Evolutionary conservation across 805 yeast genomes (phyloP), one percentile per base, ranked within the genome.

Genomic region (Starmerella bombicola): DNA sequence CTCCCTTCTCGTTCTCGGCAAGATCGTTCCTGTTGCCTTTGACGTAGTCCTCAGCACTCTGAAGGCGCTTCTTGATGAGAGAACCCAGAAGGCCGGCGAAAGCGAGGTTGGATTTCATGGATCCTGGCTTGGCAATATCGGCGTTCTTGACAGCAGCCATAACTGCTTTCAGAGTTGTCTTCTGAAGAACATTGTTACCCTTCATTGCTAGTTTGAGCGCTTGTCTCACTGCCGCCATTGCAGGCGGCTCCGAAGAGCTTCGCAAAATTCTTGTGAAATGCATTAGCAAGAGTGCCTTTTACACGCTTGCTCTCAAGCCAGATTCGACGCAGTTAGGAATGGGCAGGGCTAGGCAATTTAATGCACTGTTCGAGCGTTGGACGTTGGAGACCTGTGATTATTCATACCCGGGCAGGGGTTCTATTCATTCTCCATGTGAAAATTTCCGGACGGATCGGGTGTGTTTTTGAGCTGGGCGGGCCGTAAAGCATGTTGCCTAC

Each of bases 401-500:
- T n/a, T n/a, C n/a, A n/a, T n/a, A n/a, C n/a, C n/a, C n/a, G n/a
- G n/a, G n/a, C n/a, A n/a, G n/a, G n/a, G n/a, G n/a, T n/a, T n/a
- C n/a, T n/a, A n/a, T n/a, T n/a, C n/a, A n/a, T n/a, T n/a, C n/a
- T n/a, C n/a, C n/a, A n/a, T n/a, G n/a, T n/a, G n/a, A n/a, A n/a
- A n/a, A n/a, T n/a, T n/a, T n/a, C n/a, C n/a, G n/a, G n/a, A n/a
- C n/a, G n/a, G n/a, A n/a, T n/a, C n/a, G n/a, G n/a, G n/a, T n/a
- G n/a, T n/a, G n/a, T n/a, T n/a, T n/a, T n/a, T n/a, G n/a, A n/a
- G n/a, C n/a, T n/a, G n/a, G n/a, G n/a, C n/a, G n/a, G n/a, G n/a
- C n/a, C n/a, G n/a, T n/a, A n/a, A n/a, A n/a, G n/a, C n/a, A 45
- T 45, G 50, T 37, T 42, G 22, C 79, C 91, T 8, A 91, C 98